Evolutionary conservation across 2,329 filamentous ascomycete species (phyloP), one percentile per base, ranked within the genome.

Genomic region (Fusarium nurragi): DNA sequence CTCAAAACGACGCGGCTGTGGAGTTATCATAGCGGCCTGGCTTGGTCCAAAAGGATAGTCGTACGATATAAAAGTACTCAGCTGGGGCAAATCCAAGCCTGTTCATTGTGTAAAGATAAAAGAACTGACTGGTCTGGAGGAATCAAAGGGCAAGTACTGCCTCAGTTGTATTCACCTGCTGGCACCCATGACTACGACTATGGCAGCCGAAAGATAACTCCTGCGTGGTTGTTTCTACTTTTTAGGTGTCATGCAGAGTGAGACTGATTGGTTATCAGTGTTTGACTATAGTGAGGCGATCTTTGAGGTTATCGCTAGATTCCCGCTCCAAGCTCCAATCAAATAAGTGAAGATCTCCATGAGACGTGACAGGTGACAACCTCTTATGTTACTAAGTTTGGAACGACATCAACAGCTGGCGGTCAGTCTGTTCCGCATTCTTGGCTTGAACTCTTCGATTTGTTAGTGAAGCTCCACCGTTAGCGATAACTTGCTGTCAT

Each of bases 371-470:
- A 32, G 49, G 30, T 34, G 30, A 45, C n/a, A 21, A 13, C 6
- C 28, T 19, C 19, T 19, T 5, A 0, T 16, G 21, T 16, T 45
- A n/a, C 59, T 41, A 22, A 41, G 41, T 41, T 41, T 59, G 40
- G 32, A 54, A 44, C 40, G n/a, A 49, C 58, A 59, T 59, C 46
- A 59, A 64, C 62, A 34, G 38, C 46, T 62, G 36, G 4, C 5
- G 22, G 4, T 21, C 21, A 18, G 8, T 13, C 1, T 34, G 16
- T 18, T 46, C 39, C 14, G 26, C 44, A 60, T 55, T 49, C 28
- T 38, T 45, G 23, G 14, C 11, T 18, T 16, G 37, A 36, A 39
- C 44, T n/a, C 21, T 13, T 6, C 6, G 10, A 16, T 23, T 25
- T 22, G 18, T 19, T 23, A 44, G 23, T 13, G 6, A 14, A 16